Evolutionary conservation across 345 rosid genomes (phyloP), one percentile per base, ranked within the genome.

Genomic region (Capsella bursapastoris): DNA sequence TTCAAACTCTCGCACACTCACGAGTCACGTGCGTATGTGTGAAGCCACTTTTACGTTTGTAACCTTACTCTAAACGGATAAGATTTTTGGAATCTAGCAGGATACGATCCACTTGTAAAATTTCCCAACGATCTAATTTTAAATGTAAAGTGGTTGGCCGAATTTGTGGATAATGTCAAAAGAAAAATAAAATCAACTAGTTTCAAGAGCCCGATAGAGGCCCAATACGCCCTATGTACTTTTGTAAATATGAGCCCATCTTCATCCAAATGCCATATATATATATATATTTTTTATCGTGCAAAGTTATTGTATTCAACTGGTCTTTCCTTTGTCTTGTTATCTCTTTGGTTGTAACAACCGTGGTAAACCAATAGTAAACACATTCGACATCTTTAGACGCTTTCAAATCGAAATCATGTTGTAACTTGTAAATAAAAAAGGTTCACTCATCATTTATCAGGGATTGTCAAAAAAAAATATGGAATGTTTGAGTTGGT

Each of bases 401-500:
- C 25, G 25, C 25, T 22, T 22, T 22, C 25, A 22, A 22, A 22
- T 22, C 25, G 25, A 22, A 22, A 22, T 29, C 32, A n/a, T 50
- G 62, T 66, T 22, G 25, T 22, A 22, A 22, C 22, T 18, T 18
- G 2, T 22, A 22, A 22, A 22, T 22, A 22, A 22, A 22, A 22
- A 22, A 18, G 22, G 25, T 22, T 22, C 25, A 18, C 22, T 18
- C 22, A 18, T 18, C 22, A 18, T 18, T 18, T 18, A 18, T 18
- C 22, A 18, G 22, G 22, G 22, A 18, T 18, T 18, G 22, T 18
- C 22, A 18, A 18, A 18, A 18, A 18, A 18, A 18, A 18, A 18
- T 18, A 18, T 22, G 75, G 27, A 48, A 55, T 69, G 70, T 55
- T 76, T 69, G 70, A 62, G 74, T 62, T 61, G 65, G 70, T 55